phyloP scores from a whole-genome alignment of 306 rosid species.

The Herpetospermum pedunculosum region DNA sequence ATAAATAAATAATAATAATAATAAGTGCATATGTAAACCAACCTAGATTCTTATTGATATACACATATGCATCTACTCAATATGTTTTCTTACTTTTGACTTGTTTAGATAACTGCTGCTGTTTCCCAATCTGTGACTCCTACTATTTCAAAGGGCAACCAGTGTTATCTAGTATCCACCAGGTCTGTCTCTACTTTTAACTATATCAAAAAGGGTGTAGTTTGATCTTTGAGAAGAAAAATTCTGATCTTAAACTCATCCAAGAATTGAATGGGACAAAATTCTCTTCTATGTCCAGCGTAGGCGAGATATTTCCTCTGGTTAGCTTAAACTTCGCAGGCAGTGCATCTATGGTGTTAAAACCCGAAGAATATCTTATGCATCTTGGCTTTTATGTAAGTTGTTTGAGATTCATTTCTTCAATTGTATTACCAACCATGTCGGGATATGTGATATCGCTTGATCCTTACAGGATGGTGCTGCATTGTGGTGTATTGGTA shows the following conservation, averaged over 20 bases:
- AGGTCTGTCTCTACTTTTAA: constrained; percentile 36
- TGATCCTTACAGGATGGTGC: constrained; percentile 47
- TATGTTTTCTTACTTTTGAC: constrained; percentile 15
- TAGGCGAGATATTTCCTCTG: constrained; percentile 53
- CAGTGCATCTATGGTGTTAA: constrained; percentile 79
- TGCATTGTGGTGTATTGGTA: constrained; percentile 78
- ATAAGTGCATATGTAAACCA: neutral
- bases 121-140: constrained; percentile 57
- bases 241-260: neutral
- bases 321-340: constrained; percentile 82
- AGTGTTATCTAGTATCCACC: constrained; percentile 68
- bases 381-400: constrained; percentile 47
- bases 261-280: constrained; percentile 17
- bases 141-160: constrained; percentile 55
- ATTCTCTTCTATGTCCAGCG: constrained; percentile 37
- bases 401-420: constrained; percentile 8
- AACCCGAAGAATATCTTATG: constrained; percentile 80
- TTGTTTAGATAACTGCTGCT: constrained; percentile 48
- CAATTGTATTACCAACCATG: neutral
- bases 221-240: neutral
- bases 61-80: neutral
- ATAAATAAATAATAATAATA: no score
- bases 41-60: neutral
- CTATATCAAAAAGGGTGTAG: neutral
- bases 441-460: neutral